Base-by-base conservation (phyloP, 1,139 yeast genomes). In the Yamadazyma atmosphaerica region DNA sequence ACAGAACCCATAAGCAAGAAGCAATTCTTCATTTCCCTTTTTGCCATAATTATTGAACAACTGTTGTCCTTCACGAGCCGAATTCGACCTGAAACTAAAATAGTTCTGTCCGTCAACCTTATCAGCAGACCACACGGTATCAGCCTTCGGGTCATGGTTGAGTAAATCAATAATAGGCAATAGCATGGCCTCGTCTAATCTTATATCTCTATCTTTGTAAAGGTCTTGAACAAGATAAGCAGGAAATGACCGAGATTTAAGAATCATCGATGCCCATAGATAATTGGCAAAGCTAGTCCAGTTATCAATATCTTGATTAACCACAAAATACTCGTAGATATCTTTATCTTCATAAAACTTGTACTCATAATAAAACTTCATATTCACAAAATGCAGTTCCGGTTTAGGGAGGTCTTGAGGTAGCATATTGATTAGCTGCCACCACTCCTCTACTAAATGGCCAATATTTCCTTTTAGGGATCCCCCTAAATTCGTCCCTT, bases 21-120 rank as follows among this genome's bases (percentile, higher is more conserved):
- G 58, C 22, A 83, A 65, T 49, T 87, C 96, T 52, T 85, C 88
- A 54, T 89, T 89, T 0, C 94, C 83, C 55, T 88, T 89, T 42
- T 81, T 77, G 1, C 98, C 98, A 58, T 90, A 89, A 58, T 86
- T 88, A 57, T 89, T 88, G 57, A 60, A 83, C 2, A 88, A 50
- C 52, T 87, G 84, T 4, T 55, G 53, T 0, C 79, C 81, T 0
- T 38, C 38, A 3, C 30, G 17, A 3, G 42, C 37, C 1, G 55
- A 45, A n/a, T 59, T 56, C 32, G 73, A 56, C 34, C 54, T 55
- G 52, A 72, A 56, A 38, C 54, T 51, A 37, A 69, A 68, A 22
- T 35, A 50, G 6, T 21, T 24, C 9, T 44, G 45, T 2, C 32
- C 17, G 10, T 47, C 51, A 18, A 52, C 51, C 2, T 49, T 46